phyloP scores from a whole-genome alignment of 2,329 filamentous ascomycete species.

The Purpureocillium lavendulum region DNA sequence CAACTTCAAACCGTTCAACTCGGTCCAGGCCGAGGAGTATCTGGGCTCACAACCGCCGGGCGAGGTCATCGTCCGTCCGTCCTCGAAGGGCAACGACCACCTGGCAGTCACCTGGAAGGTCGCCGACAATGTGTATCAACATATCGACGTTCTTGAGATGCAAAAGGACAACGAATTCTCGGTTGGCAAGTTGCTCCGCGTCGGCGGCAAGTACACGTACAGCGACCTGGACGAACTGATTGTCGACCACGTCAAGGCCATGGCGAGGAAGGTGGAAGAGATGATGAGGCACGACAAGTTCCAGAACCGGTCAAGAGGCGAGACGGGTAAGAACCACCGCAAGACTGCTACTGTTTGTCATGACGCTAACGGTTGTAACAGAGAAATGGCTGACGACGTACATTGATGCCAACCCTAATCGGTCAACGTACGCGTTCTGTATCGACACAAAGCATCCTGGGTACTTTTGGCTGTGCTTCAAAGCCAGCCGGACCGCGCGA shows the following conservation, averaged over 20 bases:
- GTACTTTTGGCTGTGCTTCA: conserved; percentile 95
- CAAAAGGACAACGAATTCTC: conserved; percentile 97
- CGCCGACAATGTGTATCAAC: conserved; percentile 89
- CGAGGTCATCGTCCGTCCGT: conserved; percentile 91
- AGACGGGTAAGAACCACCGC: conserved; percentile 64
- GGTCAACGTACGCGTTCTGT: conserved; percentile 92
- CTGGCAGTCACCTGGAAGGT: conserved; percentile 98
- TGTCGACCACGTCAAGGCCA: conserved; percentile 92
- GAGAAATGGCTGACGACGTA: conserved; percentile 96
- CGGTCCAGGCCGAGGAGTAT: conserved; percentile 86
- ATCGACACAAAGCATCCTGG: conserved; percentile 86
- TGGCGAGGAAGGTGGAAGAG: conserved; percentile 96
- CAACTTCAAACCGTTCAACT: conserved; percentile 88
- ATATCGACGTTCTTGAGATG: conserved; percentile 93
- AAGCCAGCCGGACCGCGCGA: conserved; percentile 67
- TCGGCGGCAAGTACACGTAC: conserved; percentile 85
- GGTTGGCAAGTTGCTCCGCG: conserved; percentile 75
- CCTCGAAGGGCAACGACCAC: conserved; percentile 91
- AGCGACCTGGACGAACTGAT: conserved; percentile 96
- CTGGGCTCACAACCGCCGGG: conserved; percentile 78
- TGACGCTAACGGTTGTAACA: conserved; percentile 28
- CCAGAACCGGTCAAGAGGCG: conserved; percentile 68
- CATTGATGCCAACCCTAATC: conserved; percentile 89
- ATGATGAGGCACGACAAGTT: conserved; percentile 93
- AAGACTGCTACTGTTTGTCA: conserved; percentile 1